Conservation (phyloP, 441 rosid genomes). For the Geranium incanum region DNA sequence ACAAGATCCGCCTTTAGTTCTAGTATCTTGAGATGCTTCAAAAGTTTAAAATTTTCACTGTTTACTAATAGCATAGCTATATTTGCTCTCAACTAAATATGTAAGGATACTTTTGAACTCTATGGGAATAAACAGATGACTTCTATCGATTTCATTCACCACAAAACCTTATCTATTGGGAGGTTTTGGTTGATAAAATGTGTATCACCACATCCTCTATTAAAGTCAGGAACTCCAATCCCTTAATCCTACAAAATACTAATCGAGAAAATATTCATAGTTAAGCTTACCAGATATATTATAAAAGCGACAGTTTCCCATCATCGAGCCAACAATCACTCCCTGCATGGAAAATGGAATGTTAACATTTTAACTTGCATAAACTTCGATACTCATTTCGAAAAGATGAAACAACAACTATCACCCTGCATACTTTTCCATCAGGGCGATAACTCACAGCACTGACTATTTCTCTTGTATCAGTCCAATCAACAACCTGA, state of each 20-base stretch:
- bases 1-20: too few species aligned
- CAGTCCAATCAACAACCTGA: conserved; percentile 79
- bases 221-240: not conserved
- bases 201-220: not conserved
- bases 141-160: not conserved
- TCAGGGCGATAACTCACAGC: conserved; percentile 83
- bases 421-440: conserved; percentile 51
- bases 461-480: conserved; percentile 67
- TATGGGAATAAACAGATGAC: too few species aligned
- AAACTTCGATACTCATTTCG: not conserved
- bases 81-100: not conserved
- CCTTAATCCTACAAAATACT: not conserved
- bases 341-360: conserved; percentile 43
- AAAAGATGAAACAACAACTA: not conserved
- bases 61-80: not conserved
- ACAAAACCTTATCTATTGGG: not conserved
- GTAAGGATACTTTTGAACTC: not conserved
- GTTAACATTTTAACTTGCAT: not conserved
- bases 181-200: not conserved
- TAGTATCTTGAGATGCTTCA: not conserved
- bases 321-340: conserved; percentile 65
- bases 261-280: not conserved
- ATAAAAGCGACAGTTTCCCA: conserved; percentile 70
- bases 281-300: conserved; percentile 48
- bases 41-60: not conserved